These are phyloP conservation scores for Podaxis sp. DNA, from an alignment of 768 basidiomycete genomes.

Conservation along the genomic window DNA sequence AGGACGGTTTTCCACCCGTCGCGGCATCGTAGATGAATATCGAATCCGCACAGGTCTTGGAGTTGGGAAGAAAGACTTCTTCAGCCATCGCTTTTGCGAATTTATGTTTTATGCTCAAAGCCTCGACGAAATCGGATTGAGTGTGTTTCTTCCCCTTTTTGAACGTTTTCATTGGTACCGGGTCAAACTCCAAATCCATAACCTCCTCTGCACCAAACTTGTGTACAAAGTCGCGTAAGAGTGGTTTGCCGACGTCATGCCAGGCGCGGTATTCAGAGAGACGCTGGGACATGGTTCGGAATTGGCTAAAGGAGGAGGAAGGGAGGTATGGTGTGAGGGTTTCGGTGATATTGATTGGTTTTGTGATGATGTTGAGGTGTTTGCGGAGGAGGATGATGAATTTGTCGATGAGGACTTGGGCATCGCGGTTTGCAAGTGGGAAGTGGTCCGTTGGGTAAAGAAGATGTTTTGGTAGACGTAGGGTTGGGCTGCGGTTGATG, in stretches of 20 bases:
- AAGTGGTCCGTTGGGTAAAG: conserved; percentile 37
- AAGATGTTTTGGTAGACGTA: conserved; percentile 30
- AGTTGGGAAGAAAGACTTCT: conserved; percentile 29
- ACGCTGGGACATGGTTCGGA: conserved; percentile 31
- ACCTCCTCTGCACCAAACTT: conserved; percentile 25
- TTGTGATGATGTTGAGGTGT: conserved; percentile 27
- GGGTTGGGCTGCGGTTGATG: conserved; percentile 22
- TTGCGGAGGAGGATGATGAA: conserved; percentile 27
- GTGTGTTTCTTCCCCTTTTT: conserved; percentile 25
- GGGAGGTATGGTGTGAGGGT: conserved; percentile 30
- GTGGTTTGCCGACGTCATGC: conserved; percentile 33
- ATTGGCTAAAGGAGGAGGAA: conserved; percentile 26
- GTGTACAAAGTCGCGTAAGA: conserved; percentile 23
- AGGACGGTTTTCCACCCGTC: conserved; percentile 34
- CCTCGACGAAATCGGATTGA: conserved; percentile 25
- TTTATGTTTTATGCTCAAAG: conserved; percentile 25
- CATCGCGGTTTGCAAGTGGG: conserved; percentile 29
- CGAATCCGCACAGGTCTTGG: conserved; percentile 33
- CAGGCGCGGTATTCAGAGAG: conserved; percentile 38
- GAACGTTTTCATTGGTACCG: conserved; percentile 31
- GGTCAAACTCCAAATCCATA: conserved; percentile 26
- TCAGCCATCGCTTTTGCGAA: conserved; percentile 26
- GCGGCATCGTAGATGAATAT: conserved; percentile 38
- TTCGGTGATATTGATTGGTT: conserved; percentile 29
- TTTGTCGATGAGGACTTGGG: conserved; percentile 30